phyloP scores from a whole-genome alignment of 2,329 filamentous ascomycete genomes.

The Colletotrichum godetiae region DNA sequence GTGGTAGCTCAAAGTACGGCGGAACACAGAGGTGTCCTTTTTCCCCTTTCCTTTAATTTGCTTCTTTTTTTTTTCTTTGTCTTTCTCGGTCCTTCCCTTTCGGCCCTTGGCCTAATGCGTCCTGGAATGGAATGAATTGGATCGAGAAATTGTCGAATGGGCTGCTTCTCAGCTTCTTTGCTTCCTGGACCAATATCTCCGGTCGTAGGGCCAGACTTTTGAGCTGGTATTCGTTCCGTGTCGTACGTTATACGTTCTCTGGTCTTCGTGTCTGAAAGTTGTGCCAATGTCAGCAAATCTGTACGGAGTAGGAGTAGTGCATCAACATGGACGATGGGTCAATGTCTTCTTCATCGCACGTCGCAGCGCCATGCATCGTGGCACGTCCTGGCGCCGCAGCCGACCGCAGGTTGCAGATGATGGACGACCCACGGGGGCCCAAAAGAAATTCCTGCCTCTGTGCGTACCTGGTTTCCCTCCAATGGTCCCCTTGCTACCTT shows the following conservation, averaged over 20 bases:
- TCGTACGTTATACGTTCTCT: not conserved
- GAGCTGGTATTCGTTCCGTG: not conserved
- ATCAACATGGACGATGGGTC: not conserved
- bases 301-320: not conserved
- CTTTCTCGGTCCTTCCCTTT: constrained; percentile 17
- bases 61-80: not conserved
- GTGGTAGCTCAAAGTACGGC: constrained; percentile 2
- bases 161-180: not conserved
- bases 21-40: not conserved
- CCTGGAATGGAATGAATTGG: constrained; percentile 12
- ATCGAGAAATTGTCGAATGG: constrained; percentile 5
- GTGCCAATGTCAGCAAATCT: constrained; percentile 14
- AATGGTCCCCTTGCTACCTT: constrained; percentile 18
- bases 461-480: constrained; percentile 12
- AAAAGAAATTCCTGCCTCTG: constrained; percentile 21
- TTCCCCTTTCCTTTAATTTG: not conserved
- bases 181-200: not conserved
- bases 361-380: constrained; percentile 16
- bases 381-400: constrained; percentile 17
- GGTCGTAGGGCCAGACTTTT: not conserved
- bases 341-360: constrained; percentile 28
- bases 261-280: not conserved
- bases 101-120: constrained; percentile 19
- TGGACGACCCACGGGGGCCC: not conserved
- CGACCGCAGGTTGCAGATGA: constrained; percentile 19